Evolutionary conservation across 2,329 filamentous ascomycete species (phyloP).

Genomic region (Pseudogymnoascus sp.): DNA sequence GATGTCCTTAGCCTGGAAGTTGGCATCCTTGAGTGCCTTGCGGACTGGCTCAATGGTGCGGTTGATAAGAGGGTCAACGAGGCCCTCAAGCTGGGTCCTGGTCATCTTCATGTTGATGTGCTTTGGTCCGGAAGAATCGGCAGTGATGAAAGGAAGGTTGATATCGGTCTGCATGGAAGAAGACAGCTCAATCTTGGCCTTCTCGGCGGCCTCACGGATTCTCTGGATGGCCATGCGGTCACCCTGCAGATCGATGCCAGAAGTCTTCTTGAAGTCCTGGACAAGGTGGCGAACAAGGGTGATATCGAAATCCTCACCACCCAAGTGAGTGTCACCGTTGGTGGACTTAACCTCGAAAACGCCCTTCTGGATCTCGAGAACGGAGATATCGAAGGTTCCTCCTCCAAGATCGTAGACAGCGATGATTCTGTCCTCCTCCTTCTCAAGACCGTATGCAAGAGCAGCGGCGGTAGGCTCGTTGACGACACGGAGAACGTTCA

Average conservation of each 20-base stretch:
- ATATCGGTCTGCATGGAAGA: conserved; percentile 94
- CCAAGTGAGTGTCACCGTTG: conserved; percentile 96
- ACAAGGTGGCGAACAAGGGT: conserved; percentile 88
- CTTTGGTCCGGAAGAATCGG: conserved; percentile 90
- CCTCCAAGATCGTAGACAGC: conserved; percentile 97
- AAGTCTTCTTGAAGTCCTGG: conserved; percentile 93
- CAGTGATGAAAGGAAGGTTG: conserved; percentile 97
- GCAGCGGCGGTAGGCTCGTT: conserved; percentile 97
- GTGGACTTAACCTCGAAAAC: conserved; percentile 99
- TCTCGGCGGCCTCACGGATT: conserved; percentile 97
- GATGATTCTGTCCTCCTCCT: conserved; percentile 81
- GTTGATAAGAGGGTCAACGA: conserved; percentile 83
- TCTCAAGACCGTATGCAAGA: conserved; percentile 92
- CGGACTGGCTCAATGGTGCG: conserved; percentile 86
- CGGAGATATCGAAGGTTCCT: conserved; percentile 98
- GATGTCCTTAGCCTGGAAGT: conserved; percentile 84
- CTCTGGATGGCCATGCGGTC: conserved; percentile 99
- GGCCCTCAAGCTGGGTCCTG: conserved; percentile 83
- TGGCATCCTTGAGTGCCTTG: conserved; percentile 94
- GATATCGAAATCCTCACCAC: conserved; percentile 98
- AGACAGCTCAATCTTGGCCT: conserved; percentile 98
- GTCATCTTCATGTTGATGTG: conserved; percentile 97
- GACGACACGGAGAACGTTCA: conserved; percentile 94
- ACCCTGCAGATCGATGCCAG: conserved; percentile 77
- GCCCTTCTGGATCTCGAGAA: conserved; percentile 94